Conservation (phyloP, 2,329 filamentous ascomycete species). For the Didymella glomerata region DNA sequence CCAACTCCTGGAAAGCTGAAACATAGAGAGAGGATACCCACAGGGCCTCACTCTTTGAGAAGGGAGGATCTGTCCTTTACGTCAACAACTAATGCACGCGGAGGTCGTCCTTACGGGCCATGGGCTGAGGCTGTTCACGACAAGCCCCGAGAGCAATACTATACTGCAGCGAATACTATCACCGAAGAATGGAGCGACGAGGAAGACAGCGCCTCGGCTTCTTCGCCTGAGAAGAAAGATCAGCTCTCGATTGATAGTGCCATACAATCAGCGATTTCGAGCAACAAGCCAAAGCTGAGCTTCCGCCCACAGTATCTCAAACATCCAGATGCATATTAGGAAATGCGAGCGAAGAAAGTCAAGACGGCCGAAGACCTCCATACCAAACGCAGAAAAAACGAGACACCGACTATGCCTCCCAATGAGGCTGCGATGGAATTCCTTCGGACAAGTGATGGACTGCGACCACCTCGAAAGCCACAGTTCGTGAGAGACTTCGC, state of each 20-base stretch:
- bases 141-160: not conserved
- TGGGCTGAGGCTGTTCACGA: not conserved
- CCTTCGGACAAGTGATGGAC: not conserved
- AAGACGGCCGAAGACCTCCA: not conserved
- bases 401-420: not conserved
- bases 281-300: not conserved
- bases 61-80: not conserved
- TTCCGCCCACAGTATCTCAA: constrained; percentile 1
- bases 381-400: not conserved
- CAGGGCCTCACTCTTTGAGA: constrained; percentile 1
- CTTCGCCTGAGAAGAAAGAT: not conserved
- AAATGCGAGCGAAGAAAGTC: constrained; percentile 6
- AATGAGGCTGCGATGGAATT: not conserved
- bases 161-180: not conserved
- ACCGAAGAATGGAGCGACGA: not conserved
- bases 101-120: not conserved
- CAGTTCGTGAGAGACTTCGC: not conserved
- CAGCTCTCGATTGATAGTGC: not conserved
- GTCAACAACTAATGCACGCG: not conserved
- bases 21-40: constrained; percentile 9
- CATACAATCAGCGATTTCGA: not conserved
- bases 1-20: constrained; percentile 3
- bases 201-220: not conserved
- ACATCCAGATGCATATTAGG: constrained; percentile 9
- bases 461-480: not conserved